Conservation (phyloP, 805 yeast genomes). For the Isabelozyma heimii region DNA sequence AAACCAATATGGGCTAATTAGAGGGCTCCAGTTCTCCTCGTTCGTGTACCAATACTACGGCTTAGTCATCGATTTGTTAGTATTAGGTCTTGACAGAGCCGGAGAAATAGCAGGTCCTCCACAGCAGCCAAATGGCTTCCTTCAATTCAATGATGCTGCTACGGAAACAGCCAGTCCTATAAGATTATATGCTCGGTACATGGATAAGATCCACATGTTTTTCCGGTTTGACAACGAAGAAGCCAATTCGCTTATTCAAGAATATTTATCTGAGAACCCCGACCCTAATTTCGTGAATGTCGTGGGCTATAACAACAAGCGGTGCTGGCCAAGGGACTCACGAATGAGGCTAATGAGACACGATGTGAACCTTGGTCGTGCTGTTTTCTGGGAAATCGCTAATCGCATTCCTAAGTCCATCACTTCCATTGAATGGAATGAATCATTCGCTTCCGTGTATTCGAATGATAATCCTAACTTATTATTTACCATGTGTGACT, state of each 20-base stretch:
- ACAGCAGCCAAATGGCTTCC: conserved; percentile 68
- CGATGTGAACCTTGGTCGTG: conserved; percentile 90
- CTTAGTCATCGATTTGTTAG: conserved; percentile 71
- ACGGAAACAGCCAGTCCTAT: conserved; percentile 73
- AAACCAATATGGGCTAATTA: conserved; percentile 80
- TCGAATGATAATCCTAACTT: conserved; percentile 88
- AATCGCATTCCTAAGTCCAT: conserved; percentile 77
- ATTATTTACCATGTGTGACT: conserved; percentile 89
- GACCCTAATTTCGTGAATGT: conserved; percentile 89
- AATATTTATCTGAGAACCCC: conserved; percentile 78
- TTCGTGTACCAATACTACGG: conserved; percentile 92
- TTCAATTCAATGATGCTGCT: conserved; percentile 60
- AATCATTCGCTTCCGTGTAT: conserved; percentile 81
- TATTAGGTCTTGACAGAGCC: conserved; percentile 86
- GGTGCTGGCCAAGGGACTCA: conserved; percentile 92
- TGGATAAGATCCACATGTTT: conserved; percentile 77
- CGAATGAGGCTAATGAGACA: conserved; percentile 88
- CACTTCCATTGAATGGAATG: conserved; percentile 74
- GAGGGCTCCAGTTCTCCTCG: conserved; percentile 89
- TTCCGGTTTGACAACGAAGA: conserved; percentile 75
- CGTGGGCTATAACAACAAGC: conserved; percentile 81
- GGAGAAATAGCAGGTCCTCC: conserved; percentile 81
- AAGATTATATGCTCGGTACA: conserved; percentile 73
- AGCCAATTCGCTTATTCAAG: conserved; percentile 70
- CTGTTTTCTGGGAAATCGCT: conserved; percentile 86